phyloP scores from a whole-genome alignment of 306 rosid species.

The Quercus alba region DNA sequence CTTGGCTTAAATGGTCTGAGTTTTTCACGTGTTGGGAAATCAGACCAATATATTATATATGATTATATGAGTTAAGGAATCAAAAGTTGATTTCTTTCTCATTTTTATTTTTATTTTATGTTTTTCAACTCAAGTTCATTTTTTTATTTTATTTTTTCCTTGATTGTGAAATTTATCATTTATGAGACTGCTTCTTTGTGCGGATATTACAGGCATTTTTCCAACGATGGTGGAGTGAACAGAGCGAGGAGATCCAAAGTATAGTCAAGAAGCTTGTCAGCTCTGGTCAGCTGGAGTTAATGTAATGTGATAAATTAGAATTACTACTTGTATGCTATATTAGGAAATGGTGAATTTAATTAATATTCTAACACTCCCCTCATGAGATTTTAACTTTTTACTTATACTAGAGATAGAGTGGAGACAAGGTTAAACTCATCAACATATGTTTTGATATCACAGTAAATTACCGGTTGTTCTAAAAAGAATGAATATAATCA shows the following conservation, averaged over 20 bases:
- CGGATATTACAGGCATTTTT: conserved; percentile 56
- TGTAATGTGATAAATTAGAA: conserved; percentile 33
- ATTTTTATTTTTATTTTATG: too few species aligned
- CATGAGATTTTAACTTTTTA: background rate
- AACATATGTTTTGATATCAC: too few species aligned
- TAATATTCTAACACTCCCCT: background rate
- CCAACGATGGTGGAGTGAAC: conserved; percentile 87
- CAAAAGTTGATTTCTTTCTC: too few species aligned
- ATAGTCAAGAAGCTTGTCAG: conserved; percentile 59
- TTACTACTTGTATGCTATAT: conserved; percentile 16
- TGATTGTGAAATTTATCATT: background rate
- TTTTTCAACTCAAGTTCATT: background rate
- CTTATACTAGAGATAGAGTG: too few species aligned
- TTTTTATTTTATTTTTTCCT: background rate
- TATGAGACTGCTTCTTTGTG: background rate
- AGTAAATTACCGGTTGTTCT: too few species aligned
- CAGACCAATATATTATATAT: too few species aligned
- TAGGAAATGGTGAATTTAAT: conserved; percentile 6
- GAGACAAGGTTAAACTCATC: too few species aligned
- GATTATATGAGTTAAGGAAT: too few species aligned
- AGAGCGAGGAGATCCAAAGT: conserved; percentile 40
- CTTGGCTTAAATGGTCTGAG: too few species aligned
- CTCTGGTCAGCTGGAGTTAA: conserved; percentile 75
- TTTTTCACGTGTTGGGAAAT: too few species aligned
- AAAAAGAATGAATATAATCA: too few species aligned